Conservation (phyloP, 1,284 basidiomycete species). For the Malassezia pachydermatis region DNA sequence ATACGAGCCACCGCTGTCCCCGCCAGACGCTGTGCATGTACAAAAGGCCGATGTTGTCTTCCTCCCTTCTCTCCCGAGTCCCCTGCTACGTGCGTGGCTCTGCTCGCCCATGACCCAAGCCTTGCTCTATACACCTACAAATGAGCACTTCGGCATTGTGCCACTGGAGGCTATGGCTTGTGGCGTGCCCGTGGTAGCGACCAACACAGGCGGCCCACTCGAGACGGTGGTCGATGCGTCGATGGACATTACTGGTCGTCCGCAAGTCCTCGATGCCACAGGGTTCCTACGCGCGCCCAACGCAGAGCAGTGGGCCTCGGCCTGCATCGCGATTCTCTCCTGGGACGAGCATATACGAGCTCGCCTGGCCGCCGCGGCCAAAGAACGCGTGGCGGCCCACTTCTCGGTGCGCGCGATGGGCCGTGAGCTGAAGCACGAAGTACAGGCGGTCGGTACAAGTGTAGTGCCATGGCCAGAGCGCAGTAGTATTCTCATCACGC, state of each 20-base stretch:
- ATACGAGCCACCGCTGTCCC: slow-evolving; percentile 35
- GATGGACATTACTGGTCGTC: slow-evolving; percentile 20
- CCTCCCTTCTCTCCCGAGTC: slow-evolving; percentile 34
- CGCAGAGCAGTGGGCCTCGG: slow-evolving; percentile 18
- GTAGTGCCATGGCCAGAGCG: slow-evolving; percentile 1
- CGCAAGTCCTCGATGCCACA: slow-evolving; percentile 14
- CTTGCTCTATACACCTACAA: slow-evolving; percentile 82
- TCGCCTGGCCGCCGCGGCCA: slow-evolving; percentile 9
- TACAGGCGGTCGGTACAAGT: background rate
- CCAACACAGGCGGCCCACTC: slow-evolving; percentile 77
- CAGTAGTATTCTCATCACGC: background rate
- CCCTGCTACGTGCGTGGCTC: slow-evolving; percentile 35
- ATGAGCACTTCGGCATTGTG: slow-evolving; percentile 95
- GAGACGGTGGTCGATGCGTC: slow-evolving; percentile 67
- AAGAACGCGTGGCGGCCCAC: slow-evolving; percentile 7
- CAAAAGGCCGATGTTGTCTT: slow-evolving; percentile 26
- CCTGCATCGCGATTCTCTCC: slow-evolving; percentile 9
- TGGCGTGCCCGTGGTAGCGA: slow-evolving; percentile 78
- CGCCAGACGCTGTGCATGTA: slow-evolving; percentile 19
- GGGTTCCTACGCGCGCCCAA: slow-evolving; percentile 20
- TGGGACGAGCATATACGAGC: slow-evolving; percentile 3
- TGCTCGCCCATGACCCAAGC: slow-evolving; percentile 21
- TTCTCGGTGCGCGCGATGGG: slow-evolving; percentile 23
- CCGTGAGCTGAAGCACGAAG: slow-evolving; percentile 7
- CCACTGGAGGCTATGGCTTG: slow-evolving; percentile 91